Base-by-base conservation (phyloP, 345 rosid species). In the Populus deltoides region DNA sequence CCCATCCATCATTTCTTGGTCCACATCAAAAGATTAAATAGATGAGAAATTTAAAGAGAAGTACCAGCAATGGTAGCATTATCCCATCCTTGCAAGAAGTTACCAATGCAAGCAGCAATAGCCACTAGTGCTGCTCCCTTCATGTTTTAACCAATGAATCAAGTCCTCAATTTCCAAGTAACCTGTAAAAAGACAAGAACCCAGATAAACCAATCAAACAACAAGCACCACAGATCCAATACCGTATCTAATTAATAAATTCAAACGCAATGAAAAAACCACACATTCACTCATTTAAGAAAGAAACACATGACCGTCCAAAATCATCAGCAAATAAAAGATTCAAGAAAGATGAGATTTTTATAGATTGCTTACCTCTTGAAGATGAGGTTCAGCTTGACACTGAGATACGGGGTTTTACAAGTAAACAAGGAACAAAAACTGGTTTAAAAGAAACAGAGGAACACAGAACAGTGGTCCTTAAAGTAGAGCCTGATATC, bases 41-140 rank as follows among this genome's bases (percentile, higher is more conserved):
- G 20, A 49, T 25, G 31, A 77, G 12, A 84, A 72, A 77, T 1
- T 18, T 8, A 29, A 7, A 22, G 39, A 39, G 22, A 74, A 80
- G 74, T 86, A 96, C 99, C 98, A 75, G 99, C 98, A 88, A 96
- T 96, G 33, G 98, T 93, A 76, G 99, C 99, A 87, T 93, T 96
- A 88, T 96, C 99, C 99, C 99, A 96, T 88, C 99, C 99, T 86
- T 93, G 99, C 77, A 96, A 89, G 86, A 96, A 93, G 89, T 91
- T 96, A 69, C 99, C 99, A 71, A 96, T 76, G 17, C 97, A 81
- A 68, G 99, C 98, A 61, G 90, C 92, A 85, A 96, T 87, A 82
- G 99, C 99, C 74, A 96, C 99, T 72, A 89, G 75, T 33, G 90
- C 92, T 76, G 98, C 94, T 81, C 93, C 97, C 70, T 75, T 90